Base-by-base conservation (phyloP, 2,329 filamentous ascomycete genomes). In the Pseudocercospora musae region DNA sequence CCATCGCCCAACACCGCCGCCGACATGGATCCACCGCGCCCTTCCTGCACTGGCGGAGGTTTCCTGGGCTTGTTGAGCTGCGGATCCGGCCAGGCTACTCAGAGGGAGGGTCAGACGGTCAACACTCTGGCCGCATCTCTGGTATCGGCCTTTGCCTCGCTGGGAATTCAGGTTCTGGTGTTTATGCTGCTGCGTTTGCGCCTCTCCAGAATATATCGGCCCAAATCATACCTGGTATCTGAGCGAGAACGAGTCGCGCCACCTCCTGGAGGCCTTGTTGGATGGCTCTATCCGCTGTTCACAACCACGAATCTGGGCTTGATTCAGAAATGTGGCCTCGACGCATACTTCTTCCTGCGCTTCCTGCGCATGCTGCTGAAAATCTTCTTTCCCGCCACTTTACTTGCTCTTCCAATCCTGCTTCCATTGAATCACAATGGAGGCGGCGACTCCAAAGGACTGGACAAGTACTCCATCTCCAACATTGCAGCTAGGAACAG, bases 261-360 rank as follows among this genome's bases (percentile, higher is more conserved):
- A 0, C 90, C 91, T 1, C 89, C 90, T 0, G 78, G 69, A 73
- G 84, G 76, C 74, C 80, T 83, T 25, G 79, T 81, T 62, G 76
- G 74, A 69, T 86, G 84, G 84, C 76, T 85, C 54, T 72, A 74
- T 13, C 82, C 84, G 3, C 81, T 80, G 67, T 96, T 82, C 82
- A 90, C 79, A 76, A 87, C 79, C 79, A 91, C 79, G 76, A 86
- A 81, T 84, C 91, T 91, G 11, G 91, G 96, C 69, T 87, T 99
- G 69, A 96, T 99, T 71, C 89, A 94, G 58, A 96, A 97, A 77
- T 97, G 94, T 69, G 95, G 95, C 18, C 85, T 99, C 9, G 95
- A 99, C 74, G 92, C 94, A 72, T 99, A 96, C 78, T 96, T 98
- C 80, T 99, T 99, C 76, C 83, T 99, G 0, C 90, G 96, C 65